Conservation (phyloP, 2,329 filamentous ascomycete genomes). For the Colletotrichum lentis region DNA sequence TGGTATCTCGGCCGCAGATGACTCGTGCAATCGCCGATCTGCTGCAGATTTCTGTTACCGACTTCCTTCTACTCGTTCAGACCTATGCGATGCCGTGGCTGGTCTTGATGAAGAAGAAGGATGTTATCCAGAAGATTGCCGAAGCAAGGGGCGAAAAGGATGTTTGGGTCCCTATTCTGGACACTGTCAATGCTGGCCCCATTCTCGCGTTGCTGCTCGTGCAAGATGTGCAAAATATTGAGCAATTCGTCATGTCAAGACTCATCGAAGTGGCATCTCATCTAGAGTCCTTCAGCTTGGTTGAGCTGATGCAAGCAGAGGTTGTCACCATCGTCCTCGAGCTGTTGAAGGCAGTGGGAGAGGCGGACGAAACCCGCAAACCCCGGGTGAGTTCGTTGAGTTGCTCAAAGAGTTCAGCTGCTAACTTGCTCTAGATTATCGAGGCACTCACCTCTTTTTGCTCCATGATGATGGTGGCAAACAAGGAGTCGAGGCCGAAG, state of each 20-base stretch:
- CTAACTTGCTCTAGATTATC: constrained; percentile 50
- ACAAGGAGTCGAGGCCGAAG: constrained; percentile 56
- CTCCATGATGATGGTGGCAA: constrained; percentile 50
- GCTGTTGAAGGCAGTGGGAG: constrained; percentile 80
- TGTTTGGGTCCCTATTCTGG: constrained; percentile 62
- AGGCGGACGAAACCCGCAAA: constrained; percentile 67
- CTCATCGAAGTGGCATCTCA: constrained; percentile 74
- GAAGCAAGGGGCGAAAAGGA: constrained; percentile 77
- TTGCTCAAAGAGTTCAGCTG: background rate
- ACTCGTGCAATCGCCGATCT: constrained; percentile 82
- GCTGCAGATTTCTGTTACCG: constrained; percentile 75
- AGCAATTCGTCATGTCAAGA: constrained; percentile 72
- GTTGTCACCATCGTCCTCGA: constrained; percentile 80
- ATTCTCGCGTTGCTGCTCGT: constrained; percentile 68
- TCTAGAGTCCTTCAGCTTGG: constrained; percentile 72
- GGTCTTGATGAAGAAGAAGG: constrained; percentile 77
- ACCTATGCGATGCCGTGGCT: constrained; percentile 85
- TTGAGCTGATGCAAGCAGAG: constrained; percentile 76
- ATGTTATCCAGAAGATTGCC: constrained; percentile 83
- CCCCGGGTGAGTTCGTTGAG: constrained; percentile 60
- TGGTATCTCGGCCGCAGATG: constrained; percentile 82
- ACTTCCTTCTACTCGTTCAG: constrained; percentile 80
- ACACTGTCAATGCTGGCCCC: constrained; percentile 63
- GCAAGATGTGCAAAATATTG: constrained; percentile 65
- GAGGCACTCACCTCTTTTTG: constrained; percentile 59